phyloP scores from a whole-genome alignment of 2,329 filamentous ascomycete genomes.

The Neofusicoccum sp. region DNA sequence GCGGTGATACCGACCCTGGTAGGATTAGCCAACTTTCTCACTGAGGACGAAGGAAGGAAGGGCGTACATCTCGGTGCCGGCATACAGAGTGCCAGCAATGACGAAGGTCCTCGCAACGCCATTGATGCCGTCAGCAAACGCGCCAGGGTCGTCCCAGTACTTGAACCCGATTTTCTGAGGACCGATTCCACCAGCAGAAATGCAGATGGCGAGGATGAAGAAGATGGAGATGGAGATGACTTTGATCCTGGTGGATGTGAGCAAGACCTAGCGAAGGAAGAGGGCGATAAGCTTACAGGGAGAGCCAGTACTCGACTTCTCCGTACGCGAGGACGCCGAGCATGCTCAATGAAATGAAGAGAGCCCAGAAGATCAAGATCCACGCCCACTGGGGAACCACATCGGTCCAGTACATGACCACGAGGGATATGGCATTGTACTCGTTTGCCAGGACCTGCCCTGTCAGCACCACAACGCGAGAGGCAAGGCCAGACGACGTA shows the following conservation, averaged over 20 bases:
- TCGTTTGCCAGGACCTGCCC: constrained; percentile 38
- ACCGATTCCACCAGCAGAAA: constrained; percentile 21
- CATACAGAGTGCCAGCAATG: constrained; percentile 22
- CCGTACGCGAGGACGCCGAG: constrained; percentile 49
- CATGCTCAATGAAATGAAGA: constrained; percentile 44
- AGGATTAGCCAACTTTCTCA: neutral
- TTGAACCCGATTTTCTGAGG: constrained; percentile 29
- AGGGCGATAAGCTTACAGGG: constrained; percentile 4
- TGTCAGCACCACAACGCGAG: neutral
- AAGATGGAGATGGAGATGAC: constrained; percentile 22
- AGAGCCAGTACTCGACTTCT: constrained; percentile 52
- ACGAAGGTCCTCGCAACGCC: constrained; percentile 24
- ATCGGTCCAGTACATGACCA: constrained; percentile 47
- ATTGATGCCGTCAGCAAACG: constrained; percentile 24
- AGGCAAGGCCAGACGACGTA: neutral
- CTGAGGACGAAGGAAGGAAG: neutral
- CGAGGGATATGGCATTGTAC: constrained; percentile 45
- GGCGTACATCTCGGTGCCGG: constrained; percentile 23
- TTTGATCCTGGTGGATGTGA: constrained; percentile 12
- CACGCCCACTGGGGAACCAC: constrained; percentile 46
- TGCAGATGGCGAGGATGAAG: constrained; percentile 23
- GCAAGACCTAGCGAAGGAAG: constrained; percentile 18
- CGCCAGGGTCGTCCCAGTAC: constrained; percentile 34
- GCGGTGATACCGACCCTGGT: constrained; percentile 42
- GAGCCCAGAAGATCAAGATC: constrained; percentile 47